Evolutionary conservation across 148 eudicot species (phyloP).

Genomic region (Vaccinium corymbosum): DNA sequence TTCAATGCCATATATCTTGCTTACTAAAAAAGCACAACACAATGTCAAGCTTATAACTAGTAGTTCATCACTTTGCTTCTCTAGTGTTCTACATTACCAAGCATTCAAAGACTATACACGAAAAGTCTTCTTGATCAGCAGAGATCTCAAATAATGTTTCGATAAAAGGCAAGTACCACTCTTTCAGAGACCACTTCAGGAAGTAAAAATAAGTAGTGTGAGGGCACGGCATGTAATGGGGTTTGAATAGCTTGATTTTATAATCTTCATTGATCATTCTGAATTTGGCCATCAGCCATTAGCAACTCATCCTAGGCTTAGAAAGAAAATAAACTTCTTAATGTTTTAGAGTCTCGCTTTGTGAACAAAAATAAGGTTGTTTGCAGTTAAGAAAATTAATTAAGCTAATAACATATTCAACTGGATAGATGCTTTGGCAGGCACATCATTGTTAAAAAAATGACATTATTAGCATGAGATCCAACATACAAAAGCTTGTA

Average conservation of each 20-base stretch:
- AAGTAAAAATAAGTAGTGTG: background rate
- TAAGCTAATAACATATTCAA: background rate
- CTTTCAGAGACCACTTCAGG: background rate
- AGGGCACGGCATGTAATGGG: background rate
- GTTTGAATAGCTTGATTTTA: background rate
- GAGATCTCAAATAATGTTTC: background rate
- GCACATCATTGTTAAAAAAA: background rate
- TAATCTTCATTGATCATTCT: background rate
- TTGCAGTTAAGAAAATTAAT: background rate
- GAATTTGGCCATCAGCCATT: background rate
- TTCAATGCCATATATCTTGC: background rate
- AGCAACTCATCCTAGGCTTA: background rate
- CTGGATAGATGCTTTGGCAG: slow-evolving; percentile 4
- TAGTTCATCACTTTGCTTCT: background rate
- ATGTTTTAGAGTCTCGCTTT: background rate
- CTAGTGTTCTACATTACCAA: background rate
- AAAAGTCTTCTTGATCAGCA: background rate
- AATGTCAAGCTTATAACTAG: background rate
- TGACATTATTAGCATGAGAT: background rate
- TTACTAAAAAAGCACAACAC: background rate
- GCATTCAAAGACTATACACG: background rate
- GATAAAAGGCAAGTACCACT: background rate
- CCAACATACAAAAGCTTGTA: background rate
- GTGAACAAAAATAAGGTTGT: background rate
- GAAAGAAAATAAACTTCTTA: background rate